Evolutionary conservation across 768 basidiomycete genomes (phyloP), one percentile per base, ranked within the genome.

Genomic region (Tulasnella sp.): DNA sequence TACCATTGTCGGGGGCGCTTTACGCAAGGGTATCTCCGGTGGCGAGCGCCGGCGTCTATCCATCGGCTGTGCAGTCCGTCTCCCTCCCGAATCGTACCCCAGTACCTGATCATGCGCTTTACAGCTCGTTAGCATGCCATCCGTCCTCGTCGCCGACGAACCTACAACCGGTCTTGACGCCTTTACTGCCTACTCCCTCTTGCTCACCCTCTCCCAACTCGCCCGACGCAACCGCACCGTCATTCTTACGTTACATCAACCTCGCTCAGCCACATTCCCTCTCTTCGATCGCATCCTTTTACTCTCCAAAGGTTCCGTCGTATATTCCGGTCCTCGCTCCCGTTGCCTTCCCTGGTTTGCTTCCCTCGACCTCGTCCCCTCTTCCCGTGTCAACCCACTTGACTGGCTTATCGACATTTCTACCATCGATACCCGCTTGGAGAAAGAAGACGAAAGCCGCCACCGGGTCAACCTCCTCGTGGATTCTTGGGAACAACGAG

Each of bases 191-290:
- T 69, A 68, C 45, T 50, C 69, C 48, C 31, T 60, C 42, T 46
- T 78, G 29, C 70, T 70, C 15, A 67, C 68, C 14, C 66, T 81
- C 8, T 74, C 78, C 0, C 62, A 69, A 25, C 68, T 72, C 5
- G 73, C 59, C 14, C 39, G 40, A 2, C 42, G 76, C 59, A 72
- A 72, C 21, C 77, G 80, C 49, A 75, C 81, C 32, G 73, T 82
- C 31, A 73, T 84, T 43, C 76, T 78, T 15, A 80, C 80, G 4
- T 81, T 86, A 51, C 83, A 86, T 61, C 82, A 84, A 57, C 83
- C 83, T 0, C 74, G 77, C 19, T 75, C 76, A 21, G 78, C 79
- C 57, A 80, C 80, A 0, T 75, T 82, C 48, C 63, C 74, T 0
- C 74, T 80, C 41, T 84, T 86, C 64, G 79, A 79, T 46, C 70